These are phyloP conservation scores for Pseudozyma thailandica DNA, from an alignment of 1,284 basidiomycete genomes.

Conservation along the genomic window DNA sequence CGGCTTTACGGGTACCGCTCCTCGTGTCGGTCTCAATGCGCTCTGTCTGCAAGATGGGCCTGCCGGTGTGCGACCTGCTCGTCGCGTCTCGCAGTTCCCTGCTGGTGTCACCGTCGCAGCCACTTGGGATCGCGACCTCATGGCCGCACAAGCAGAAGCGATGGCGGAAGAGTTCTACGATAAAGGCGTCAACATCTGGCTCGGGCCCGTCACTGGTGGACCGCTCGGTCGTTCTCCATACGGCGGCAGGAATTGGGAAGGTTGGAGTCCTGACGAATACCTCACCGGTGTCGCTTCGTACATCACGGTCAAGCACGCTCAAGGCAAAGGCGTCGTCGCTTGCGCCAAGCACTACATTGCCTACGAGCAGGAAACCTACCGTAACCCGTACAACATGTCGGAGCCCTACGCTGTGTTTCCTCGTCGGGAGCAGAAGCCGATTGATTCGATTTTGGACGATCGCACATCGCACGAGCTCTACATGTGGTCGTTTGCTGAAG, in stretches of 20 bases:
- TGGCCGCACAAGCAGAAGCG: constrained; percentile 78
- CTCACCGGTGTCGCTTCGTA: constrained; percentile 46
- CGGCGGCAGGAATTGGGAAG: constrained; percentile 85
- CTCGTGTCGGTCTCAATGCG: constrained; percentile 75
- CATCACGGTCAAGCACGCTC: constrained; percentile 53
- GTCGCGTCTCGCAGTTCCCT: constrained; percentile 72
- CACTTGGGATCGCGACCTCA: constrained; percentile 77
- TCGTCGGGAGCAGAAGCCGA: constrained; percentile 50
- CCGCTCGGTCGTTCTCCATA: constrained; percentile 73
- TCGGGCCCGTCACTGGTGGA: constrained; percentile 69
- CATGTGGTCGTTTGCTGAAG: constrained; percentile 70
- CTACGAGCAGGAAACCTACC: constrained; percentile 60
- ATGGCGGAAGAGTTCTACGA: constrained; percentile 81
- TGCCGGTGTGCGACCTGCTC: constrained; percentile 73
- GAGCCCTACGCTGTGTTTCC: constrained; percentile 37
- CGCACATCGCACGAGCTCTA: constrained; percentile 74
- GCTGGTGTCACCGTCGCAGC: constrained; percentile 78
- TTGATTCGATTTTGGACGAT: constrained; percentile 79
- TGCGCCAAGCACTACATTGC: constrained; percentile 69
- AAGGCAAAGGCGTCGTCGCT: constrained; percentile 48
- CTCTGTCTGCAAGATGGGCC: constrained; percentile 74
- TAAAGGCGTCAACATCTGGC: constrained; percentile 80
- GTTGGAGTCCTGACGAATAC: constrained; percentile 40
- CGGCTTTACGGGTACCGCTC: constrained; percentile 69
- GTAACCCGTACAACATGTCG: constrained; percentile 33